Evolutionary conservation across 1,139 yeast genomes (phyloP).

Genomic region (Arxiozyma telluris): DNA sequence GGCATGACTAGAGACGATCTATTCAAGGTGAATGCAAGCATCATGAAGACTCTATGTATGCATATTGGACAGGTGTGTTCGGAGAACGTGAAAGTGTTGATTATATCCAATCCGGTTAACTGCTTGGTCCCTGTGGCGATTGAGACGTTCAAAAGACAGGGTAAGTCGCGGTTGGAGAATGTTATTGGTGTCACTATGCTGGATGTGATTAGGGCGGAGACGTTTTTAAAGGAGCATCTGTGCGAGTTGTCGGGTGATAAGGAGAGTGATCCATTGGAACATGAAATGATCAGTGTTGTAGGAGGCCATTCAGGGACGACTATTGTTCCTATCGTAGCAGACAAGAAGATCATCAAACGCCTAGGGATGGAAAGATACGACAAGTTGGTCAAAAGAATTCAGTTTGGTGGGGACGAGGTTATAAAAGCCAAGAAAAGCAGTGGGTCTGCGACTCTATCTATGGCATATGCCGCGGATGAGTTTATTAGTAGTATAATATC

Average conservation of each 20-base stretch:
- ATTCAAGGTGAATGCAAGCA: constrained; percentile 64
- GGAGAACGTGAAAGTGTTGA: constrained; percentile 47
- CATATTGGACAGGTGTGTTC: constrained; percentile 53
- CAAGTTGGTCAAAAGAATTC: constrained; percentile 50
- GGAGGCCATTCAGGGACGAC: constrained; percentile 78
- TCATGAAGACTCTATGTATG: constrained; percentile 47
- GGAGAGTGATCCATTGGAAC: constrained; percentile 7
- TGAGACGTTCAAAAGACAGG: constrained; percentile 49
- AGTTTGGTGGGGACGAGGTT: constrained; percentile 73
- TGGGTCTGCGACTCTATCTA: constrained; percentile 69
- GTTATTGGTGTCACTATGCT: constrained; percentile 68
- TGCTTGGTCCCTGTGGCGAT: constrained; percentile 71
- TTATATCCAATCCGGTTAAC: constrained; percentile 69
- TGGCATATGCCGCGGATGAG: constrained; percentile 70
- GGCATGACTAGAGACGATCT: constrained; percentile 75
- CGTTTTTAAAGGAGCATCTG: constrained; percentile 41
- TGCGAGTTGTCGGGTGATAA: constrained; percentile 19
- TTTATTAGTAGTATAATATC: constrained; percentile 37
- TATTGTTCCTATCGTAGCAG: constrained; percentile 47
- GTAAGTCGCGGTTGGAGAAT: constrained; percentile 47
- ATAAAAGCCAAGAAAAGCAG: constrained; percentile 70
- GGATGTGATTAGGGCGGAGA: constrained; percentile 62
- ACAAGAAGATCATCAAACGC: constrained; percentile 9
- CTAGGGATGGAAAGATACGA: constrained; percentile 33
- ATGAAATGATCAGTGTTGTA: constrained; percentile 42